Evolutionary conservation across 139 green algal species (phyloP).

Genomic region (Chlamydomonas sp.): DNA sequence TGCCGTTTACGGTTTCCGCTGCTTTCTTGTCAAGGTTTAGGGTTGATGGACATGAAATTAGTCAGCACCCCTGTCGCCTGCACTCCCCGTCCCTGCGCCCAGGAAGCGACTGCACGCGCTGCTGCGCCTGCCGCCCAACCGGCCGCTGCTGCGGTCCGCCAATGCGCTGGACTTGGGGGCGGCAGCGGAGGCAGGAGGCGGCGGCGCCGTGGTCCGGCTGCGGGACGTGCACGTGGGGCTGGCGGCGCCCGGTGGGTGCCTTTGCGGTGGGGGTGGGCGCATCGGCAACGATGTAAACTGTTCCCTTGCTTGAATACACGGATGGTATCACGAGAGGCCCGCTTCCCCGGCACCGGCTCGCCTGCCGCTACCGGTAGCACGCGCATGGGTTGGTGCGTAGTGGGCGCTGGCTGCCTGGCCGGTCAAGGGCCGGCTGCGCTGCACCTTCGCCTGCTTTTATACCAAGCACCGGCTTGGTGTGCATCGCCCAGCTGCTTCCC

Average conservation of each 20-base stretch:
- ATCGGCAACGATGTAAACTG: neutral
- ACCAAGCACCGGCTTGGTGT: too few species aligned
- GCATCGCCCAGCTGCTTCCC: too few species aligned
- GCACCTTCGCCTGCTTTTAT: too few species aligned
- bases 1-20: too few species aligned
- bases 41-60: conserved; percentile 91
- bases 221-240: conserved; percentile 83
- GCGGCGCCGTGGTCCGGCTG: conserved; percentile 46
- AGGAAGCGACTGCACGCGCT: conserved; percentile 62
- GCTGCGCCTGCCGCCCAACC: conserved; percentile 77
- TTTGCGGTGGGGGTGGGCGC: neutral
- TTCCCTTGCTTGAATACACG: neutral
- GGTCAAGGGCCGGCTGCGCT: too few species aligned
- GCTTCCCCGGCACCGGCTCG: too few species aligned
- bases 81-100: neutral
- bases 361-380: too few species aligned
- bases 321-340: too few species aligned
- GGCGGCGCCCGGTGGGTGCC: conserved; percentile 33
- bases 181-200: neutral
- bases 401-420: too few species aligned
- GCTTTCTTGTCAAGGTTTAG: conserved; percentile 89
- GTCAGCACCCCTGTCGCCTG: neutral
- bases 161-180: conserved; percentile 60
- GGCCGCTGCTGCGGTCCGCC: conserved; percentile 74
- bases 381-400: too few species aligned